Base-by-base conservation (phyloP, 2,329 filamentous ascomycete species). In the Verticillium albo-atrum region DNA sequence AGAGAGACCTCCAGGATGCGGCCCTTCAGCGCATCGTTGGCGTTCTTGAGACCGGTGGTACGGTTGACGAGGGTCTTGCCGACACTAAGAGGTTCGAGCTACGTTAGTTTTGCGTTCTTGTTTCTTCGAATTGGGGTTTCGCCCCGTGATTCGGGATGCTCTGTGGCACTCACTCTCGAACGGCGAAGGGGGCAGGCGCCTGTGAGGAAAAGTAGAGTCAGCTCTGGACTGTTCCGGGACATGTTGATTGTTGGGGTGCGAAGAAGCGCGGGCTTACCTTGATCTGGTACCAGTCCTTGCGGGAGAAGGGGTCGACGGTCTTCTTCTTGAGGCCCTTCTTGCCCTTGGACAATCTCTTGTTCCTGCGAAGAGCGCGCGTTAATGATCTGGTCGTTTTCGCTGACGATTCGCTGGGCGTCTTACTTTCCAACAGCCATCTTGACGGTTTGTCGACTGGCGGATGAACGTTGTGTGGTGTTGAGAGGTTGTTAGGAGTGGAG, bases 321-420 rank as follows among this genome's bases (percentile, higher is more conserved):
- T 94, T 94, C 94, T 99, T 98, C 92, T 98, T 98, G 79, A 98
- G 87, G 81, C 95, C 94, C 89, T 99, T 99, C 92, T 98, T 99
- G 85, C 95, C 95, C 89, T 99, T 99, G 70, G 95, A 98, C 85
- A 99, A 89, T 87, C 95, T 92, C 92, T 99, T 99, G 89, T 99
- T 99, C 91, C 89, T 92, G 71, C 60, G 54, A 59, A 58, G 58
- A 63, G 67, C 53, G 66, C 59, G 64, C 42, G 70, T 68, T 59
- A 69, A 67, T 59, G 23, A 54, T 23, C 37, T 6, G 37, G n/a
- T 47, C 37, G 37, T 23, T 47, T 23, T n/a, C 7, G n/a, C 6
- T 23, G 20, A 32, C 20, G n/a, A 23, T 12, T 20, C 37, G n/a
- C n/a, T 47, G 54, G 51, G 27, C 64, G 68, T 67, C 81, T 76